Percentiles rank a stretch among this genome's conserved stretches.
These are phyloP conservation scores for Clarireedia paspali DNA, from an alignment of 2,329 filamentous ascomycete species.

Conservation along the genomic window DNA sequence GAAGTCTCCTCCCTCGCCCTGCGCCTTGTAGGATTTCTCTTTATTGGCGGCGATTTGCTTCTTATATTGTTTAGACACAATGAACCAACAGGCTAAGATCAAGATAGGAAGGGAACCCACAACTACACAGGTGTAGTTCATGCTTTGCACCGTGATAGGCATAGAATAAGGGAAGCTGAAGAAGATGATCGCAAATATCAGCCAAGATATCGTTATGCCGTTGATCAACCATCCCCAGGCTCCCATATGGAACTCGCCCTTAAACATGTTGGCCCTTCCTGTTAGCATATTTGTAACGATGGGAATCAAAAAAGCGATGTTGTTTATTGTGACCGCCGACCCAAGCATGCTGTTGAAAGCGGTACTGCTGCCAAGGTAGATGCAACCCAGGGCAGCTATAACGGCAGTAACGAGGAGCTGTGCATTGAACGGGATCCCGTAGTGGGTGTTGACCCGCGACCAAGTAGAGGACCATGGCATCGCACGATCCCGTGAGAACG, in stretches of 20 bases:
- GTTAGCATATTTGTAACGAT: constrained; percentile 48
- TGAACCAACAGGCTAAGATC: too few species aligned
- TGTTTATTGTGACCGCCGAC: constrained; percentile 45
- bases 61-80: too few species aligned
- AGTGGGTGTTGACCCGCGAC: constrained; percentile 36
- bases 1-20: too few species aligned
- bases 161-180: constrained; percentile 49
- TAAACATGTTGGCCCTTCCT: constrained; percentile 35
- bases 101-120: too few species aligned
- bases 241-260: constrained; percentile 52
- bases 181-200: constrained; percentile 51
- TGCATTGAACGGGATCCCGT: constrained; percentile 44
- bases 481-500: constrained; percentile 47
- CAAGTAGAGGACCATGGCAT: constrained; percentile 43
- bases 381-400: constrained; percentile 50
- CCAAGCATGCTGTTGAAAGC: constrained; percentile 60
- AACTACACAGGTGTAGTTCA: constrained; percentile 44
- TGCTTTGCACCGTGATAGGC: constrained; percentile 37
- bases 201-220: constrained; percentile 44
- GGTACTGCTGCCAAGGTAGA: constrained; percentile 55
- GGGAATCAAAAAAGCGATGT: constrained; percentile 52
- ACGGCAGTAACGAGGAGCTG: constrained; percentile 40
- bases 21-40: too few species aligned
- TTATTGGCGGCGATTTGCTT: too few species aligned
- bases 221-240: constrained; percentile 42